phyloP scores from a whole-genome alignment of 2,329 filamentous ascomycete genomes.

The Alternaria sp. region DNA sequence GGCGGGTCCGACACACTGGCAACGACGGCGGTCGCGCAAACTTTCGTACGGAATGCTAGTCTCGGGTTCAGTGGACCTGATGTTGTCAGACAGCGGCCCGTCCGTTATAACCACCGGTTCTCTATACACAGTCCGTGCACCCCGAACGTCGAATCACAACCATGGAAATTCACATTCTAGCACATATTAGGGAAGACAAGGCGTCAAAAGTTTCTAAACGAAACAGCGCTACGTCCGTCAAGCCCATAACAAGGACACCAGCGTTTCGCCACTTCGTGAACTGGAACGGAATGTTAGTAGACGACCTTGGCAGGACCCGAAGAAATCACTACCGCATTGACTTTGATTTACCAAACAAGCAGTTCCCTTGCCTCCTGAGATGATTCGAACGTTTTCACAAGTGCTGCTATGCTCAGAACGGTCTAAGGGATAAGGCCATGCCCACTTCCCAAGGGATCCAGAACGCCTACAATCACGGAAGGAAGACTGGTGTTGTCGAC shows the following conservation, averaged over 20 bases:
- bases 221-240: conserved; percentile 3
- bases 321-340: conserved; percentile 1
- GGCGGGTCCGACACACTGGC: conserved; percentile 1
- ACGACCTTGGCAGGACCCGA: conserved; percentile 1
- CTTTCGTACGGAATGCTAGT: not conserved
- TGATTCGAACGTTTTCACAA: conserved; percentile 1
- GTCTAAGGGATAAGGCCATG: not conserved
- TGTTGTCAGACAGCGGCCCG: conserved; percentile 4
- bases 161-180: not conserved
- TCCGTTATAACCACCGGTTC: conserved; percentile 5
- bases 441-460: not conserved
- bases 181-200: not conserved
- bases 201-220: conserved; percentile 4
- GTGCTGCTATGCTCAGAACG: conserved; percentile 1
- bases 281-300: not conserved
- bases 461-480: conserved; percentile 2
- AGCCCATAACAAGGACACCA: not conserved
- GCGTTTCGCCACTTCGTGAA: conserved; percentile 3
- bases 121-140: conserved; percentile 2
- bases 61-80: not conserved
- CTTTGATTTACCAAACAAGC: not conserved
- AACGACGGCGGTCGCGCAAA: not conserved
- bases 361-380: not conserved
- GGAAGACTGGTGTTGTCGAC: not conserved
- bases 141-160: not conserved